These are phyloP conservation scores for Cyberlindnera petersonii DNA, from an alignment of 805 yeast genomes.

Conservation along the genomic window DNA sequence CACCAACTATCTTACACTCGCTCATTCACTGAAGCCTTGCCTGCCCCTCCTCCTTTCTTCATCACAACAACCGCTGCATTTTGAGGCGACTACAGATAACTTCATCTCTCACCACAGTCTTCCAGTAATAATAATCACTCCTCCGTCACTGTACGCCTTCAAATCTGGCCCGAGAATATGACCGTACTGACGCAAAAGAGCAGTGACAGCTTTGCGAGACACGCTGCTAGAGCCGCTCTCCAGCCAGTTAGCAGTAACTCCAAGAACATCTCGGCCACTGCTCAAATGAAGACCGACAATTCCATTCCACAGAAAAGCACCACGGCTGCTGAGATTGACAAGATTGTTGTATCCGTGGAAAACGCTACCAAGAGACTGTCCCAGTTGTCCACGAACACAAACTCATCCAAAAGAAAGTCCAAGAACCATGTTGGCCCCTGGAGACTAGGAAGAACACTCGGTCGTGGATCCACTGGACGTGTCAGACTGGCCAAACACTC, in stretches of 20 bases:
- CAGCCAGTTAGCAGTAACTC: slow-evolving; percentile 3
- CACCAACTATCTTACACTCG: slow-evolving; percentile 7
- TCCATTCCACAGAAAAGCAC: slow-evolving; percentile 1
- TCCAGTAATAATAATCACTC: not conserved
- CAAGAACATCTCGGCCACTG: not conserved
- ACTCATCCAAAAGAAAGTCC: slow-evolving; percentile 29
- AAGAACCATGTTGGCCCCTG: slow-evolving; percentile 74
- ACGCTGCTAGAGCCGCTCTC: slow-evolving; percentile 24
- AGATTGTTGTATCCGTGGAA: slow-evolving; percentile 29
- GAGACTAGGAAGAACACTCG: slow-evolving; percentile 92
- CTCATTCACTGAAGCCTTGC: too few species aligned
- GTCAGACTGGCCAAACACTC: slow-evolving; percentile 88
- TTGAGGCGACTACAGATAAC: too few species aligned
- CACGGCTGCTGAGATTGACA: slow-evolving; percentile 24
- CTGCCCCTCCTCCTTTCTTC: too few species aligned
- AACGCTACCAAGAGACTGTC: slow-evolving; percentile 29
- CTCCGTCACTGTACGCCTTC: not conserved
- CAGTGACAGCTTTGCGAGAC: slow-evolving; percentile 22
- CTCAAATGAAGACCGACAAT: slow-evolving; percentile 12
- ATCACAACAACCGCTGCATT: too few species aligned
- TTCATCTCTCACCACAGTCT: too few species aligned
- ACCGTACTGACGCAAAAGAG: slow-evolving; percentile 5
- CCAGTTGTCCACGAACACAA: slow-evolving; percentile 29
- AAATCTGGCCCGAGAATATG: not conserved
- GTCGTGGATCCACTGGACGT: slow-evolving; percentile 95